phyloP scores from a whole-genome alignment of 495 filamentous ascomycete species.

The Penicillium argentinense region DNA sequence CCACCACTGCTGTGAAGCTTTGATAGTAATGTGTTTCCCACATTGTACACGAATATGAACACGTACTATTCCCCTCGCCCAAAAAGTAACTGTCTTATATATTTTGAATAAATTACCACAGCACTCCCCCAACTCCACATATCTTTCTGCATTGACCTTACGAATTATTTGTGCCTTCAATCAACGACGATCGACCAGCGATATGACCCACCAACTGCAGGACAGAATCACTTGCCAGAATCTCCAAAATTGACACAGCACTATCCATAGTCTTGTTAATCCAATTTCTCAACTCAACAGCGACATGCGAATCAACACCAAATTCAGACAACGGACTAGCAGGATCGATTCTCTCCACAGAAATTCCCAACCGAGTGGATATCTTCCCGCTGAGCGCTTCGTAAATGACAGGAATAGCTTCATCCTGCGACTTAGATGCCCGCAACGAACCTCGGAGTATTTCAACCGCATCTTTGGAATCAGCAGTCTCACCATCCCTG shows the following conservation, averaged over 20 bases:
- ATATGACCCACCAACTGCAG: slow-evolving; percentile 22
- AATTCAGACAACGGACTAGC: slow-evolving; percentile 27
- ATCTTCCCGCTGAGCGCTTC: slow-evolving; percentile 24
- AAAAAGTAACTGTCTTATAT: too few relatives aligned
- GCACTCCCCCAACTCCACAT: too few relatives aligned
- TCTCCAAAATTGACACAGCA: slow-evolving; percentile 26
- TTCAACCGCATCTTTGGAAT: slow-evolving; percentile 4
- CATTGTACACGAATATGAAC: too few relatives aligned
- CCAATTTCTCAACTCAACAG: slow-evolving; percentile 49
- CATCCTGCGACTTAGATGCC: slow-evolving; percentile 23
- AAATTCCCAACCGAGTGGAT: slow-evolving; percentile 25
- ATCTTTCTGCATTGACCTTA: too few relatives aligned
- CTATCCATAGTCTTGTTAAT: slow-evolving; percentile 19
- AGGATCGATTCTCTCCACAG: slow-evolving; percentile 40
- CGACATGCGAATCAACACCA: slow-evolving; percentile 48
- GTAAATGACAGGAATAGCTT: slow-evolving; percentile 25
- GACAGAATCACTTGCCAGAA: slow-evolving; percentile 23
- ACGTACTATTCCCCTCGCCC: too few relatives aligned
- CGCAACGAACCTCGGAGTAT: slow-evolving; percentile 20
- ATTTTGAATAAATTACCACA: too few relatives aligned
- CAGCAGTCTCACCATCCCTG: background rate
- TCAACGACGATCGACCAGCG: slow-evolving; percentile 10
- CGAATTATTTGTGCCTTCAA: too few relatives aligned
- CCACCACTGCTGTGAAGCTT: too few relatives aligned
- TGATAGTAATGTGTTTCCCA: too few relatives aligned